Conservation (phyloP, 2,329 filamentous ascomycete genomes). For the Macrophomina tecta region DNA sequence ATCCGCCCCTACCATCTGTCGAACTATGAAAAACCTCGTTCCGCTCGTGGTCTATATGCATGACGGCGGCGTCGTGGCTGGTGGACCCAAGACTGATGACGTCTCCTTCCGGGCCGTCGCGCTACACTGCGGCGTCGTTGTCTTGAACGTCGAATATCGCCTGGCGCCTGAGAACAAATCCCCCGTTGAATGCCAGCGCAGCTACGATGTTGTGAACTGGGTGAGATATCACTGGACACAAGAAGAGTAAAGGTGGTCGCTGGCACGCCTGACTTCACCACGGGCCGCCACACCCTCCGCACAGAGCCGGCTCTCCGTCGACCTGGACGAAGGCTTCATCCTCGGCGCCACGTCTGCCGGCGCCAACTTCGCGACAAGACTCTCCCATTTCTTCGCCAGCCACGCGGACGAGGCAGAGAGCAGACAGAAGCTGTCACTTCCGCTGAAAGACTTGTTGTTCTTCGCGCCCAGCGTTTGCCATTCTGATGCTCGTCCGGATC, state of each 20-base stretch:
- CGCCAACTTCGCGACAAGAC: background rate
- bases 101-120: background rate
- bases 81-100: conserved; percentile 33
- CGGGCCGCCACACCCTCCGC: background rate
- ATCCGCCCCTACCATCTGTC: conserved; percentile 33
- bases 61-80: conserved; percentile 36
- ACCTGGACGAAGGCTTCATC: background rate
- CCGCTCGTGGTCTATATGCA: conserved; percentile 36
- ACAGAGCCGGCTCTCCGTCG: background rate
- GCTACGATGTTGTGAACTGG: background rate
- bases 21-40: background rate
- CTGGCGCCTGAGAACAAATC: conserved; percentile 2
- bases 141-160: conserved; percentile 7
- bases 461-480: background rate
- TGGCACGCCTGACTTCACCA: background rate
- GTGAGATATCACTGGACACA: background rate
- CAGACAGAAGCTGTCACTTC: background rate
- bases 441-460: background rate
- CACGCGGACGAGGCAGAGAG: background rate
- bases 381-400: background rate
- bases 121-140: background rate
- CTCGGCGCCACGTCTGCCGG: conserved; percentile 7
- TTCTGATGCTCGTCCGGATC: background rate
- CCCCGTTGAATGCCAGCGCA: background rate
- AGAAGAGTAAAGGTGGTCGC: too few relatives aligned